These are phyloP conservation scores for Xylaria sp. DNA, from an alignment of 2,329 filamentous ascomycete species.

Conservation along the genomic window DNA sequence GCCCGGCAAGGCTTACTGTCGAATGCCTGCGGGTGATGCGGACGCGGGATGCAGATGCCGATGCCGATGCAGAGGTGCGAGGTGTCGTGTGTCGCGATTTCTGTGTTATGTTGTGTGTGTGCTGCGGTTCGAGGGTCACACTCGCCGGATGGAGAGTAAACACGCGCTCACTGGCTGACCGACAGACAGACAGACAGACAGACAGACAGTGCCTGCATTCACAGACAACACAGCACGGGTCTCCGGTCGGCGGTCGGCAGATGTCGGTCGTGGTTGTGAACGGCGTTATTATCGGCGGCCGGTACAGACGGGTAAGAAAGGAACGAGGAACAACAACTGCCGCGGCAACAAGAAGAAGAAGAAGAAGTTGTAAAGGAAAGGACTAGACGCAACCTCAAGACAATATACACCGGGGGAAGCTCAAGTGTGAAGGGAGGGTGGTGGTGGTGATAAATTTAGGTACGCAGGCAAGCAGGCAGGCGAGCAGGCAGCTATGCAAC, in stretches of 20 bases:
- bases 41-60: background rate
- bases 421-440: background rate
- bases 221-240: background rate
- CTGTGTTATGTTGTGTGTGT: background rate
- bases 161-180: background rate
- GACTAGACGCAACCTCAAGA: slow-evolving; percentile 13
- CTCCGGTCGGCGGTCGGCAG: background rate
- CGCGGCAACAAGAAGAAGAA: too few relatives aligned
- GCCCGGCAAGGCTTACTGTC: background rate
- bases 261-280: background rate
- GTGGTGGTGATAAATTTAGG: background rate
- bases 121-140: slow-evolving; percentile 4
- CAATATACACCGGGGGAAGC: background rate
- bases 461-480: too few relatives aligned
- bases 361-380: background rate
- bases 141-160: slow-evolving; percentile 11
- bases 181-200: background rate
- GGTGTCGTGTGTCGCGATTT: background rate
- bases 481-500: background rate
- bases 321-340: too few relatives aligned
- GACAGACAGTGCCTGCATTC: slow-evolving; percentile 2
- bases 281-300: background rate
- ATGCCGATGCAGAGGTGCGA: background rate
- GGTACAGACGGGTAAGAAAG: too few relatives aligned
- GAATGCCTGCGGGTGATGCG: background rate